Conservation (phyloP, 768 basidiomycete genomes). For the Sutorius australiensis region DNA sequence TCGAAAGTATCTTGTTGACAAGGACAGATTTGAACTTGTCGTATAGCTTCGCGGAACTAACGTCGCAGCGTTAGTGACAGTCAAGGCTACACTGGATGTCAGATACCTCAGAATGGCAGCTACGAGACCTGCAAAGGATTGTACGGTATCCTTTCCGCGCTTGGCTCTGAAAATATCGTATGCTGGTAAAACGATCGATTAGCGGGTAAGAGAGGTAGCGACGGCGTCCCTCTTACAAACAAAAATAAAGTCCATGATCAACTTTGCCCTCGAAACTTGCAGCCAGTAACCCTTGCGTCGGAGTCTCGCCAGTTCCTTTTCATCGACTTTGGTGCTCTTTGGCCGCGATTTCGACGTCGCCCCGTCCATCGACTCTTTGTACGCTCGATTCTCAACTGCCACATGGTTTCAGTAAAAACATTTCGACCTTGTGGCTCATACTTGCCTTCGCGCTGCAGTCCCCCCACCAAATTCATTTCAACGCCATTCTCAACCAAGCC, state of each 20-base stretch:
- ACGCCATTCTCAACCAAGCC: conserved; percentile 81
- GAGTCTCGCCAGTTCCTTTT: conserved; percentile 65
- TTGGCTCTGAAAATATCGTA: conserved; percentile 76
- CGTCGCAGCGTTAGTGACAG: conserved; percentile 3
- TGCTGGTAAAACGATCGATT: conserved; percentile 40
- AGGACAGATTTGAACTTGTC: conserved; percentile 65
- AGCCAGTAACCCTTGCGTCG: conserved; percentile 76
- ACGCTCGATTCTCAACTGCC: conserved; percentile 69
- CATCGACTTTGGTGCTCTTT: conserved; percentile 53
- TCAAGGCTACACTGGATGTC: not conserved
- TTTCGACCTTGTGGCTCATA: not conserved
- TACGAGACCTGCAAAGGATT: conserved; percentile 62
- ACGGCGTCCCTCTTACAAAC: conserved; percentile 55
- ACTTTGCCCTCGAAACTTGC: conserved; percentile 62
- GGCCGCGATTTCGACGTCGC: conserved; percentile 69
- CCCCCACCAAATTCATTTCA: conserved; percentile 66
- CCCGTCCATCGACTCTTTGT: conserved; percentile 67
- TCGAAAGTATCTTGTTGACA: conserved; percentile 42
- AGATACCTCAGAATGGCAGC: conserved; percentile 72
- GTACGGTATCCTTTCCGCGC: conserved; percentile 54
- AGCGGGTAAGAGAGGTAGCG: conserved; percentile 12
- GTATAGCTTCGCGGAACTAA: conserved; percentile 69
- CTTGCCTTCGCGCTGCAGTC: conserved; percentile 61
- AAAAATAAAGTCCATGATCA: conserved; percentile 82
- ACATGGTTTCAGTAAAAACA: not conserved